These are phyloP conservation scores for Kalaharituber pfeilii DNA, from an alignment of 2,329 filamentous ascomycete species.

Conservation along the genomic window DNA sequence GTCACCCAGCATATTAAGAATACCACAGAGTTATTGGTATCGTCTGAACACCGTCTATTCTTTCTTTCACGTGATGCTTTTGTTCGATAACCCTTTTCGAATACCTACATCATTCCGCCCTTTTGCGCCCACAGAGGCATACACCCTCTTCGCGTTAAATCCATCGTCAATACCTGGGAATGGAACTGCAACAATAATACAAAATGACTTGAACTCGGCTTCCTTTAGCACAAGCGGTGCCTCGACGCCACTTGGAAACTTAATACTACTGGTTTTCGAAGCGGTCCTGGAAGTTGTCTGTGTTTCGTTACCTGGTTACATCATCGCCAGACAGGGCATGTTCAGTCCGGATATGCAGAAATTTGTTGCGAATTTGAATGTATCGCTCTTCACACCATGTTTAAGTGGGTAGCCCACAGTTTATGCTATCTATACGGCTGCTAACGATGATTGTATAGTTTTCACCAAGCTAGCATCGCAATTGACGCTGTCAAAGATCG, in stretches of 20 bases:
- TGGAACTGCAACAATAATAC: background rate
- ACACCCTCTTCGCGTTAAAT: background rate
- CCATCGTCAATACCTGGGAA: background rate
- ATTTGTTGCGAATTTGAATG: constrained; percentile 89
- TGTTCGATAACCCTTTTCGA: background rate
- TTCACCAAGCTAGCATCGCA: constrained; percentile 95
- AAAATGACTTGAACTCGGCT: background rate
- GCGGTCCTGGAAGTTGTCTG: constrained; percentile 91
- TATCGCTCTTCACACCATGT: constrained; percentile 90
- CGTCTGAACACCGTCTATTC: background rate
- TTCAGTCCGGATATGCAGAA: constrained; percentile 95
- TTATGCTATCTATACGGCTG: background rate
- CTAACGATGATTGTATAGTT: constrained; percentile 37
- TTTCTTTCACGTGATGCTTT: background rate
- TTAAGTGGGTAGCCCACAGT: constrained; percentile 47
- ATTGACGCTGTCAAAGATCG: constrained; percentile 74
- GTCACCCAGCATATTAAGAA: no score
- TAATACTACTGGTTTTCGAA: constrained; percentile 56
- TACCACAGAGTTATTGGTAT: no score
- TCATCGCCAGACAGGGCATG: constrained; percentile 74
- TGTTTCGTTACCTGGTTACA: constrained; percentile 83
- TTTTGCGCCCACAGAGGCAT: background rate
- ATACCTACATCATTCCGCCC: constrained; percentile 9
- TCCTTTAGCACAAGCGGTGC: background rate
- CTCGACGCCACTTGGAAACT: background rate